Evolutionary conservation across 108 stramenopile species (phyloP), one percentile per base, ranked within the genome.

Genomic region (Fistulifera pelliculosa): DNA sequence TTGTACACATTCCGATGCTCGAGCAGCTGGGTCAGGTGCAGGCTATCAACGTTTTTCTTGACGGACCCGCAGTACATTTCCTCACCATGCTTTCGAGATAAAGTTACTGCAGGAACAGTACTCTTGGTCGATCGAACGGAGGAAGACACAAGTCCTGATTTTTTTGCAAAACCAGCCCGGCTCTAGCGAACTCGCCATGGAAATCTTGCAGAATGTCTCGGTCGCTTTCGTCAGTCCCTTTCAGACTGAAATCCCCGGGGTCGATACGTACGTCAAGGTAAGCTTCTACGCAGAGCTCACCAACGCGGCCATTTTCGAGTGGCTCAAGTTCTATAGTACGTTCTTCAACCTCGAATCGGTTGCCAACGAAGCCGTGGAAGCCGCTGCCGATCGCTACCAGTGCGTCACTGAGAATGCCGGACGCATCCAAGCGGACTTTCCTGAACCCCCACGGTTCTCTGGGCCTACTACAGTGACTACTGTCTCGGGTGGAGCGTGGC

Each of bases 221-320:
- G 61, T 62, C 13, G 61, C 52, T 24, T 42, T 66, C 18, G 43
- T 42, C 17, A 15, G 22, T 2, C 21, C 38, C 19, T 57, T 40
- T 27, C 21, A 40, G 3, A 18, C 12, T 14, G 13, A 23, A 4
- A 19, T 42, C 19, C 39, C 38, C 6, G 39, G 24, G 8, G 28
- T 38, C 13, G 21, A 42, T 4, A 40, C 39, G 8, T 16, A 57
- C 18, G 49, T 69, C 38, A 50, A 28, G n/a, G 19, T 47, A 0
- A 41, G 31, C 4, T 47, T 43, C 27, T 55, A 35, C 35, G 16
- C 14, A 8, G 70, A 68, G 51, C 24, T 41, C 13, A 58, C 67
- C 25, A 72, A 68, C 51, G 51, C 44, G 41, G 79, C 69, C 23
- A 67, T 53, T 1, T 73, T 66, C 48, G 79, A 80, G 49, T 80